Percentiles rank a stretch among this genome's conserved stretches.
Conservation (phyloP, 306 rosid genomes). For the Arachis stenosperma region DNA sequence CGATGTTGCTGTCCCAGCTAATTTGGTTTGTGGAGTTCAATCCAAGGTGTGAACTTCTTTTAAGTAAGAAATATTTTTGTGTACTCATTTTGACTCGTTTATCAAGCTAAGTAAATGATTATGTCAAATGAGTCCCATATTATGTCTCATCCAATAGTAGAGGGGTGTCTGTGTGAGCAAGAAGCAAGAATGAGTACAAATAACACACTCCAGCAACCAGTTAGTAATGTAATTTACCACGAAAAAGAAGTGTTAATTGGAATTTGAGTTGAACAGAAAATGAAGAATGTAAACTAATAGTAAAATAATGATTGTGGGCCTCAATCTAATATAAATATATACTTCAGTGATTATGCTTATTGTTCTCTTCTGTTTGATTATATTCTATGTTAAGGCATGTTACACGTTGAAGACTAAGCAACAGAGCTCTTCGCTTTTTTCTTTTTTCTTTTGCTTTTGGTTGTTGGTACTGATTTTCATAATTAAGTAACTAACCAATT, state of each 20-base stretch:
- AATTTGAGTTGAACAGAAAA: slow-evolving; percentile 26
- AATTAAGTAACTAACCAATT: not conserved
- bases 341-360: not conserved
- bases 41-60: slow-evolving; percentile 12
- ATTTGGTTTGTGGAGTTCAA: slow-evolving; percentile 89
- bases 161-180: too few relatives aligned
- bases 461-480: not conserved
- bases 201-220: too few relatives aligned
- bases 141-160: too few relatives aligned
- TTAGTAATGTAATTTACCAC: not conserved
- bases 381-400: not conserved
- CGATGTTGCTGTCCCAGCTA: slow-evolving; percentile 87
- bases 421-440: too few relatives aligned
- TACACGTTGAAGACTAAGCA: not conserved
- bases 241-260: not conserved
- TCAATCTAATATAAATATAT: not conserved
- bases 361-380: slow-evolving; percentile 18
- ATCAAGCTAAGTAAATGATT: too few relatives aligned
- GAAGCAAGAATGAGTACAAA: too few relatives aligned
- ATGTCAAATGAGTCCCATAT: too few relatives aligned
- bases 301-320: slow-evolving; percentile 16
- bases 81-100: too few relatives aligned
- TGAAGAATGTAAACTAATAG: slow-evolving; percentile 38
- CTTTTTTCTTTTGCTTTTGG: too few relatives aligned
- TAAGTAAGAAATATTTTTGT: too few relatives aligned